Evolutionary conservation across 495 filamentous ascomycete species (phyloP).

Genomic region (Tuber magnatum): DNA sequence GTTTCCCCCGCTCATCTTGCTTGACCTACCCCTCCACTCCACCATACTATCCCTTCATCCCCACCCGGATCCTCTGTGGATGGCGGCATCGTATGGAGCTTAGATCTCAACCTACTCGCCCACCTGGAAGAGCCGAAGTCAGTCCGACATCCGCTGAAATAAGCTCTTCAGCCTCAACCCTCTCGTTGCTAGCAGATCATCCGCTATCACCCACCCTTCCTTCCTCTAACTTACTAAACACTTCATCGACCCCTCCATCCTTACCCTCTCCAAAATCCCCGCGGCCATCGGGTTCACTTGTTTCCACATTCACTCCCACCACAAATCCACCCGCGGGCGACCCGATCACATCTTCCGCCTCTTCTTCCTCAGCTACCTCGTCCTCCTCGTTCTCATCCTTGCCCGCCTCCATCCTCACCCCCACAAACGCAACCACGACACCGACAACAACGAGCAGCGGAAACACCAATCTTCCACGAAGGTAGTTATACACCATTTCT

Average conservation of each 20-base stretch:
- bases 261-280: constrained; percentile 14
- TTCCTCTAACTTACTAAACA: constrained; percentile 18
- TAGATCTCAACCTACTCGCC: constrained; percentile 39
- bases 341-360: constrained; percentile 9
- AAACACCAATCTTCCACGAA: constrained; percentile 36
- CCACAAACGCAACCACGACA: constrained; percentile 9
- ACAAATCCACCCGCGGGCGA: constrained; percentile 8
- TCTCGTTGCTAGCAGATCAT: constrained; percentile 29
- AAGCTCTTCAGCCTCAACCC: constrained; percentile 37
- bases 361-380: neutral
- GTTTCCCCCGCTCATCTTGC: constrained; percentile 17
- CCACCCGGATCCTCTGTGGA: constrained; percentile 28
- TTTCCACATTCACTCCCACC: constrained; percentile 13
- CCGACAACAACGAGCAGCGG: constrained; percentile 7
- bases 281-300: constrained; percentile 7
- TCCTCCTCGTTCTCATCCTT: constrained; percentile 11
- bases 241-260: constrained; percentile 9
- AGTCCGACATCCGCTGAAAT: constrained; percentile 30
- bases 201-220: constrained; percentile 31
- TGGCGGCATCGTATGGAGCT: constrained; percentile 42
- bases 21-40: constrained; percentile 1
- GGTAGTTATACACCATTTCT: constrained; percentile 41
- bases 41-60: neutral
- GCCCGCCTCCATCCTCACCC: constrained; percentile 7
- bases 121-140: constrained; percentile 39